Percentiles rank a stretch among this genome's conserved stretches.
These are phyloP conservation scores for Pseudogymnoascus sp. DNA, from an alignment of 2,329 filamentous ascomycete species.

Conservation along the genomic window DNA sequence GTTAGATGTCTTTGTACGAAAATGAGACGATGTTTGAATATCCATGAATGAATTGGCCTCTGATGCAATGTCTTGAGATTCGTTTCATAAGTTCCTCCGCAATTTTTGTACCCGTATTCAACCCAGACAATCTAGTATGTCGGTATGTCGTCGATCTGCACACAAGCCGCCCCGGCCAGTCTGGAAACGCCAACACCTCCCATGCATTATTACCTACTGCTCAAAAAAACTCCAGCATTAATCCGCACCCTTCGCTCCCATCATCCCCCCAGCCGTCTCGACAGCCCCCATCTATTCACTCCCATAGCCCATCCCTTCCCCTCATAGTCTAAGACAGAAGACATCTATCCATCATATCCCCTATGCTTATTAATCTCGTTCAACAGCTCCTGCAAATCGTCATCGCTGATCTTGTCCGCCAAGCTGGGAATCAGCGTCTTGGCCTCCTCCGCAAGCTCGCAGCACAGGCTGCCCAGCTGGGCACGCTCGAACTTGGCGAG, in stretches of 20 bases:
- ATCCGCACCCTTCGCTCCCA: background rate
- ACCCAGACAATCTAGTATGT: background rate
- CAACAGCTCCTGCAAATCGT: conserved; percentile 78
- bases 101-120: background rate
- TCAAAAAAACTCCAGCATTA: background rate
- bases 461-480: conserved; percentile 89
- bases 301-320: background rate
- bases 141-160: background rate
- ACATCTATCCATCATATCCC: conserved; percentile 22
- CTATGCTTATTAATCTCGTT: conserved; percentile 81
- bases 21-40: background rate
- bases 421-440: conserved; percentile 91
- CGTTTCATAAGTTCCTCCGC: background rate
- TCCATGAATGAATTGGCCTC: background rate
- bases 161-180: conserved; percentile 8
- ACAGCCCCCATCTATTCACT: background rate
- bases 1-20: background rate
- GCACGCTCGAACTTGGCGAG: conserved; percentile 89
- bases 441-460: conserved; percentile 87
- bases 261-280: background rate
- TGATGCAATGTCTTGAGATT: background rate
- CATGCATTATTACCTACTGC: background rate
- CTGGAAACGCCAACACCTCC: conserved; percentile 6
- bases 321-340: background rate
- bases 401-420: conserved; percentile 81